phyloP scores from a whole-genome alignment of 2,329 filamentous ascomycete species.

The Penicillium sp. region DNA sequence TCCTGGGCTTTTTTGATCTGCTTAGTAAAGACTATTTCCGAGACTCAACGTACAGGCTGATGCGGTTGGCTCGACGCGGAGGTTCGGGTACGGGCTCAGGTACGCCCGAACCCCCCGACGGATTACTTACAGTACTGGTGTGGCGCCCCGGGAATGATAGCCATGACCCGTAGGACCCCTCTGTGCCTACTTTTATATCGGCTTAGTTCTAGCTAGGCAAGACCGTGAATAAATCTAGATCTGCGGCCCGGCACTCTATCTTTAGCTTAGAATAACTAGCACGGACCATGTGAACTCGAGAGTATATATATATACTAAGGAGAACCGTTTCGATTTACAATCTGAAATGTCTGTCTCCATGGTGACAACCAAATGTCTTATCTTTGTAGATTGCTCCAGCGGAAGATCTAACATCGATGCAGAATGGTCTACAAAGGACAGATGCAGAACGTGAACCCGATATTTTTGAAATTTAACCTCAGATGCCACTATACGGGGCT shows the following conservation, averaged over 20 bases:
- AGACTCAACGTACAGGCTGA: neutral
- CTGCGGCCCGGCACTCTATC: neutral
- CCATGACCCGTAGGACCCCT: neutral
- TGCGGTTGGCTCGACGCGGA: neutral
- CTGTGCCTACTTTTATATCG: neutral
- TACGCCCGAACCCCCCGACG: neutral
- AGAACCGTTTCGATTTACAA: neutral
- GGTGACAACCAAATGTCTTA: neutral
- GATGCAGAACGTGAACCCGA: slow-evolving; percentile 28
- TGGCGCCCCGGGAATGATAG: neutral
- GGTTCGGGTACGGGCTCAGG: neutral
- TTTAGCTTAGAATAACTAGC: neutral
- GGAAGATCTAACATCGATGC: neutral
- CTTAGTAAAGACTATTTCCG: neutral
- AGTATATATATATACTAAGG: neutral
- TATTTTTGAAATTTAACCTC: slow-evolving; percentile 42
- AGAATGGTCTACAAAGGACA: neutral
- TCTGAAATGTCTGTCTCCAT: neutral
- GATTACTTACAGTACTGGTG: neutral
- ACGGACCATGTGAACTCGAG: neutral
- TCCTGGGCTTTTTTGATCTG: neutral
- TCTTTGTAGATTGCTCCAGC: neutral
- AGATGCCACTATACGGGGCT: slow-evolving; percentile 43
- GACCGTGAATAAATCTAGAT: neutral
- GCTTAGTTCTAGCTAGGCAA: neutral